Percentiles rank a stretch among this genome's conserved stretches.
Conservation (phyloP, 495 filamentous ascomycete species). For the Podospora tetraspora region DNA sequence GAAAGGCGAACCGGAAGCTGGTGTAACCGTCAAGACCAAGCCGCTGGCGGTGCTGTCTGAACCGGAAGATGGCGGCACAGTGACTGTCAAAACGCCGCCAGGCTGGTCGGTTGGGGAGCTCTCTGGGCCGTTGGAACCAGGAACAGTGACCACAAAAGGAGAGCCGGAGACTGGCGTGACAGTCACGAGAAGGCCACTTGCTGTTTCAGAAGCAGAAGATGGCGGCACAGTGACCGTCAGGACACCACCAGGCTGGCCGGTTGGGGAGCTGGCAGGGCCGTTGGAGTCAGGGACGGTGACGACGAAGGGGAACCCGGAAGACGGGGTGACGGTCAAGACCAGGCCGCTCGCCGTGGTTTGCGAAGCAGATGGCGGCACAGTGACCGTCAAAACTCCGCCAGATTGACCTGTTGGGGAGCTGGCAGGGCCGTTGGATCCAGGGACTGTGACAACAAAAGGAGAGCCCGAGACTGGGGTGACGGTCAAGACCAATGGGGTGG, state of each 20-base stretch:
- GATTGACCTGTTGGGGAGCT: background rate
- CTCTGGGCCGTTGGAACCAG: background rate
- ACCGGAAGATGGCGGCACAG: background rate
- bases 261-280: background rate
- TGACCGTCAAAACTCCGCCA: background rate
- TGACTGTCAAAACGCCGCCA: conserved; percentile 7
- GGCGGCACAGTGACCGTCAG: conserved; percentile 1
- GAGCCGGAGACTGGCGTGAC: conserved; percentile 15
- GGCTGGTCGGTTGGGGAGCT: background rate
- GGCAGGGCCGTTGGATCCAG: background rate
- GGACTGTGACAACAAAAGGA: conserved; percentile 12
- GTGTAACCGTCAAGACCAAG: background rate
- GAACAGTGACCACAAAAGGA: conserved; percentile 12
- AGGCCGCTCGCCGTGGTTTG: background rate
- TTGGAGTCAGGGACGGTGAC: conserved; percentile 4
- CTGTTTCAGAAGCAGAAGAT: background rate
- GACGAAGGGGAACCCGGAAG: conserved; percentile 13
- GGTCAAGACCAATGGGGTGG: conserved; percentile 2
- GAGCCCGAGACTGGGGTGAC: conserved; percentile 14
- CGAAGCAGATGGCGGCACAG: conserved; percentile 1
- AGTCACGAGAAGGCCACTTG: background rate
- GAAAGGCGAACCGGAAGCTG: conserved; percentile 5
- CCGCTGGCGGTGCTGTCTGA: background rate
- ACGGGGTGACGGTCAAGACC: conserved; percentile 12
- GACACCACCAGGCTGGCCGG: background rate